These are phyloP conservation scores for Inga leiocalycina DNA, from an alignment of 306 rosid species.

Conservation along the genomic window DNA sequence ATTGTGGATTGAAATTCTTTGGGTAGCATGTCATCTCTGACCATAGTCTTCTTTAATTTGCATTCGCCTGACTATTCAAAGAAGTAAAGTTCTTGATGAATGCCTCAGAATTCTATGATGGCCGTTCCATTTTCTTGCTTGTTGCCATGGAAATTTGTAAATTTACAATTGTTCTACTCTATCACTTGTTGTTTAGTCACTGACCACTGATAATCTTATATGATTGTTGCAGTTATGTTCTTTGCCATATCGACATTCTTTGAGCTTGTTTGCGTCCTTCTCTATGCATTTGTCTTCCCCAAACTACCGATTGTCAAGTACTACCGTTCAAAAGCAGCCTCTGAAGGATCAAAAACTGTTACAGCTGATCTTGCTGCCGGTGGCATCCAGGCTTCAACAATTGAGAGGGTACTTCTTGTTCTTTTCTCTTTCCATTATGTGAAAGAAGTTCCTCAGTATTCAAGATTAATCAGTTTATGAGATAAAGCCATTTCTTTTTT, in stretches of 20 bases:
- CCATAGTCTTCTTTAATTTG: background rate
- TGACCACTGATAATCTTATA: constrained; percentile 13
- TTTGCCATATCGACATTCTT: constrained; percentile 73
- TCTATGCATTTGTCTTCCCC: constrained; percentile 74
- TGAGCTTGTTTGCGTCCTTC: constrained; percentile 78
- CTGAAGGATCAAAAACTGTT: constrained; percentile 91
- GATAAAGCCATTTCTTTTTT: background rate
- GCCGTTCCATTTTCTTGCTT: background rate
- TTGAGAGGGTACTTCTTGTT: constrained; percentile 37
- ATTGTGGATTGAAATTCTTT: background rate
- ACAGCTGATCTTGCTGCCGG: constrained; percentile 90
- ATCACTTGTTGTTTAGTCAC: background rate
- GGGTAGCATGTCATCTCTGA: background rate
- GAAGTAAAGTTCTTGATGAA: background rate
- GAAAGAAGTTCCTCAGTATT: background rate
- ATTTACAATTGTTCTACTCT: constrained; percentile 4
- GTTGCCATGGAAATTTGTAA: background rate
- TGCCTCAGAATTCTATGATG: background rate
- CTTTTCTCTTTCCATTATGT: background rate
- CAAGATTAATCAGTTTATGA: constrained; percentile 2
- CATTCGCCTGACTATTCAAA: background rate
- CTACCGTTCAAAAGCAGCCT: constrained; percentile 86
- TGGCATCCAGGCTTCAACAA: constrained; percentile 59
- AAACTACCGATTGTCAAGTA: constrained; percentile 78
- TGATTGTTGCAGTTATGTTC: constrained; percentile 72